phyloP scores from a whole-genome alignment of 495 filamentous ascomycete species.

The Talaromyces ruber region DNA sequence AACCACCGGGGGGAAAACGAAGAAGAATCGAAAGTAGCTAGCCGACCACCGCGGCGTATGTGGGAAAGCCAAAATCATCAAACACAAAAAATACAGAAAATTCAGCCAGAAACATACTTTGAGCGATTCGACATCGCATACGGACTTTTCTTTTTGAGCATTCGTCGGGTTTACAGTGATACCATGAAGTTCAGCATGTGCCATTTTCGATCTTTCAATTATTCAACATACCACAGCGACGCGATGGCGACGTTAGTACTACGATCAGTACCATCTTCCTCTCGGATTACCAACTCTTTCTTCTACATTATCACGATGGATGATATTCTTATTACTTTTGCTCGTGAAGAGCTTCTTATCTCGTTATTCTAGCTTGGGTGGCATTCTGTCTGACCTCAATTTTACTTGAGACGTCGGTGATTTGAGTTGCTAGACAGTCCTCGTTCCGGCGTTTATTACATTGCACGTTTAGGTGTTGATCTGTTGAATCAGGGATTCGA shows the following conservation, averaged over 20 bases:
- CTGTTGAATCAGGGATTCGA: not conserved
- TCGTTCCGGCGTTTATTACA: constrained; percentile 5
- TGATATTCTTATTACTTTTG: not conserved
- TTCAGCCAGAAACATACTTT: not conserved
- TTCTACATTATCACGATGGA: not conserved
- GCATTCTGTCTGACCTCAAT: constrained; percentile 1
- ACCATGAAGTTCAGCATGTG: constrained; percentile 4
- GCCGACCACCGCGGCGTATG: not conserved
- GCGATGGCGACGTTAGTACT: not conserved
- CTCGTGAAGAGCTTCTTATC: not conserved
- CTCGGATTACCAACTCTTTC: not conserved
- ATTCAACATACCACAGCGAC: constrained; percentile 10
- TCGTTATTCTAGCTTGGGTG: constrained; percentile 6
- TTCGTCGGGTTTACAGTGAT: not conserved
- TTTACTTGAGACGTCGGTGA: not conserved
- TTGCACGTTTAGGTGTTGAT: constrained; percentile 6
- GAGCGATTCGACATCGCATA: constrained; percentile 5
- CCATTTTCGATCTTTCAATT: constrained; percentile 5
- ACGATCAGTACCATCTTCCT: not conserved
- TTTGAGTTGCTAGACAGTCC: not conserved
- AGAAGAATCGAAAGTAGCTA: constrained; percentile 36
- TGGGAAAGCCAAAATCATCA: not conserved
- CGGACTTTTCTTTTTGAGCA: constrained; percentile 4
- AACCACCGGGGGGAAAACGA: constrained; percentile 31
- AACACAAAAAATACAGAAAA: not conserved